phyloP scores from a whole-genome alignment of 148 eudicot genomes.

The Rhododendron williamsianum region DNA sequence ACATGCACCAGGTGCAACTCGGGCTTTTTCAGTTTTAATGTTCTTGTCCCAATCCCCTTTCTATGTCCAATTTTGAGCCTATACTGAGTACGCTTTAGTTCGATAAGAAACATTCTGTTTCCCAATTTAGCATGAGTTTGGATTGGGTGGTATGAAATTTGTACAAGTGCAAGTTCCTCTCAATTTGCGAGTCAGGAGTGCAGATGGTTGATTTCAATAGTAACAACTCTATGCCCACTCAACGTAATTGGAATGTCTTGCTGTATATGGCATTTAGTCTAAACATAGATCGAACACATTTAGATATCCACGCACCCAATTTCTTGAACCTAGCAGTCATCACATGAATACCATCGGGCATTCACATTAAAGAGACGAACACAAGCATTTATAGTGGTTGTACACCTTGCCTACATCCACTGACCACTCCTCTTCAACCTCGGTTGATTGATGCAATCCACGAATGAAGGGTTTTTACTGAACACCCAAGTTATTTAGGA shows the following conservation, averaged over 20 bases:
- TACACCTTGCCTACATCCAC: neutral
- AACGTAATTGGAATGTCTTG: neutral
- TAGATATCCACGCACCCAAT: neutral
- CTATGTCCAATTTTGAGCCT: neutral
- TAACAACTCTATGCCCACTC: neutral
- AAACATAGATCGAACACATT: neutral
- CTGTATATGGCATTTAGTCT: neutral
- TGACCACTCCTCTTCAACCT: neutral
- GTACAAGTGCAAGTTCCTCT: neutral
- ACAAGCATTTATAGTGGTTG: neutral
- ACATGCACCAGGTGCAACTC: neutral
- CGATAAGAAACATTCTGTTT: neutral
- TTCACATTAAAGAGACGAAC: neutral
- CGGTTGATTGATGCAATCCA: neutral
- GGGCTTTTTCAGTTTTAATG: neutral
- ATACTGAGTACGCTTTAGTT: neutral
- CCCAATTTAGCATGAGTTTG: neutral
- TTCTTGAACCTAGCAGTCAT: neutral
- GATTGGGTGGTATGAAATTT: neutral
- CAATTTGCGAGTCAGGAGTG: neutral
- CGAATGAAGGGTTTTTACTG: neutral
- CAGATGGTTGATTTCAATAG: neutral
- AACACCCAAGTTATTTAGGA: neutral
- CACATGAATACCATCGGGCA: neutral
- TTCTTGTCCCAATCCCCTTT: neutral